Conservation (phyloP, 2,329 filamentous ascomycete genomes). For the Thielaviopsis musarum region DNA sequence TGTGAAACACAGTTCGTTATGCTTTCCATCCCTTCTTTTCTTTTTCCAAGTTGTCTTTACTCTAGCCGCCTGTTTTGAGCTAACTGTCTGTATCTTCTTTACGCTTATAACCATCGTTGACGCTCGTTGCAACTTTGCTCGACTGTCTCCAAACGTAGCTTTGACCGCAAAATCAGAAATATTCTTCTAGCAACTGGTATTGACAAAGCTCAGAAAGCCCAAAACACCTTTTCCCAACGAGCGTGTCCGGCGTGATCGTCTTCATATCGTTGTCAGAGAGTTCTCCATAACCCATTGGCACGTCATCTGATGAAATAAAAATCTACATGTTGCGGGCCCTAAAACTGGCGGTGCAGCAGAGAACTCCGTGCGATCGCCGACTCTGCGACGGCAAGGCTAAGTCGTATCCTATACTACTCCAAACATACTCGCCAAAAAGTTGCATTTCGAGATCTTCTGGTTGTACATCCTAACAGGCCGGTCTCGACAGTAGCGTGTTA, state of each 20-base stretch:
- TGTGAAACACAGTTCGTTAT: not conserved
- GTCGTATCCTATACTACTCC: not conserved
- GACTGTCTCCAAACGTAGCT: too few relatives aligned
- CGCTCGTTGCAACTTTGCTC: too few relatives aligned
- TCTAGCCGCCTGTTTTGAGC: not conserved
- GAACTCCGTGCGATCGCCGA: not conserved
- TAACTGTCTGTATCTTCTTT: too few relatives aligned
- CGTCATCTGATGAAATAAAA: not conserved
- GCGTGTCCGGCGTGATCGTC: not conserved
- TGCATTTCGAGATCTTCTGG: not conserved
- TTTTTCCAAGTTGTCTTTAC: too few relatives aligned
- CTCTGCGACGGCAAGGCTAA: not conserved
- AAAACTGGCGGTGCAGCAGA: not conserved
- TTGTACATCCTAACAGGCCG: not conserved
- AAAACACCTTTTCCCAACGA: not conserved
- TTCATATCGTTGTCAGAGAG: not conserved
- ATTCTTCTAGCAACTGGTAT: not conserved
- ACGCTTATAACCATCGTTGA: too few relatives aligned
- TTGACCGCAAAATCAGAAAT: not conserved
- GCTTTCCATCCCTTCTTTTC: not conserved
- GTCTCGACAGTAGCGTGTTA: not conserved
- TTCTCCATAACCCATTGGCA: not conserved
- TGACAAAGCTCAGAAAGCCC: not conserved
- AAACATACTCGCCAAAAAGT: not conserved
- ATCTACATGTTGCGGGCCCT: not conserved